Conservation (phyloP, 139 green algal species). For the Volvox reticuliferus region DNA sequence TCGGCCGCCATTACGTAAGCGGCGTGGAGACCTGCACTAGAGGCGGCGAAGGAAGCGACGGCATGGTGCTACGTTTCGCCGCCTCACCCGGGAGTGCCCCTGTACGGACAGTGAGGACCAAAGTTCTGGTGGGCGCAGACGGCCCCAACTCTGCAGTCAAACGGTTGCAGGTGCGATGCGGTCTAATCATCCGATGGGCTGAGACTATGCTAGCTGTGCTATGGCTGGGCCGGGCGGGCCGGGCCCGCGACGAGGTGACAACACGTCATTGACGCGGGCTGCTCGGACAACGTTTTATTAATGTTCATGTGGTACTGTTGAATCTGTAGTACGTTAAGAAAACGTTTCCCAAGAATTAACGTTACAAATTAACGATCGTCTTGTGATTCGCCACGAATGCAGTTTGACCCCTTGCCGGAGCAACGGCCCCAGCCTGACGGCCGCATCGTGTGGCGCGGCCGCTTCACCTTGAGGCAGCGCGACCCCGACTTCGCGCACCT, state of each 20-base stretch:
- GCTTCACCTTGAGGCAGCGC: constrained; percentile 26
- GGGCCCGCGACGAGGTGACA: background rate
- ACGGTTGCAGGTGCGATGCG: background rate
- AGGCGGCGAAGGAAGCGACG: background rate
- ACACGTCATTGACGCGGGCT: too few species aligned
- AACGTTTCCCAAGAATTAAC: too few species aligned
- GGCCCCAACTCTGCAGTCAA: background rate
- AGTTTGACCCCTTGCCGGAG: background rate
- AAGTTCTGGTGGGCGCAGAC: constrained; percentile 5
- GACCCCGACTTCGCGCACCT: constrained; percentile 26
- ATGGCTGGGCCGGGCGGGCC: too few species aligned
- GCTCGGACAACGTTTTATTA: too few species aligned
- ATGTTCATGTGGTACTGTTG: too few species aligned
- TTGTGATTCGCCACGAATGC: too few species aligned
- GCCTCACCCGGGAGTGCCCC: background rate
- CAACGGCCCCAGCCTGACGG: background rate
- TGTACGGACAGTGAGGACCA: background rate
- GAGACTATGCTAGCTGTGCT: too few species aligned
- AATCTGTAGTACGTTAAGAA: too few species aligned
- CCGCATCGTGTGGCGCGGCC: constrained; percentile 35
- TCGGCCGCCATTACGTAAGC: constrained; percentile 20
- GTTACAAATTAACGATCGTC: too few species aligned
- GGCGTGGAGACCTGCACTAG: background rate
- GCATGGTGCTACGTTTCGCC: constrained; percentile 11
- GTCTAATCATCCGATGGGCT: too few species aligned